Percentiles rank a stretch among this genome's conserved stretches.
Evolutionary conservation across 352 stramenopile species (phyloP).

Genomic region (Pythium aquatile): DNA sequence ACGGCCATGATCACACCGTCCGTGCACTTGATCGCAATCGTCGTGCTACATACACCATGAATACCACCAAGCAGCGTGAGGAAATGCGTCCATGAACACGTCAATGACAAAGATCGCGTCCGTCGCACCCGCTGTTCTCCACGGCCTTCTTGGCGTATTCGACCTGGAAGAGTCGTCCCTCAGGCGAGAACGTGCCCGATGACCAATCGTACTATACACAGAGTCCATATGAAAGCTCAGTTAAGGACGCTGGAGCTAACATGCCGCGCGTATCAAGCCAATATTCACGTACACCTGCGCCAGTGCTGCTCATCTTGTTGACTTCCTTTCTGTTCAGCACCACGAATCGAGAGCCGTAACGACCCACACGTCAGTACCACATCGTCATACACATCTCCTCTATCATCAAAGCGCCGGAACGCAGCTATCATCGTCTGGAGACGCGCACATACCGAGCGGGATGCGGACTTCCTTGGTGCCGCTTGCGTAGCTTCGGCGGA

Average conservation of each 20-base stretch:
- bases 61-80: not conserved
- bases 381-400: not conserved
- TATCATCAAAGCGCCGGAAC: not conserved
- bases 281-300: slow-evolving; percentile 50
- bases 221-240: not conserved
- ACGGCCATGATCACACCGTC: slow-evolving; percentile 98
- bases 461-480: slow-evolving; percentile 1
- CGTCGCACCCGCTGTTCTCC: slow-evolving; percentile 91
- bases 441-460: slow-evolving; percentile 1
- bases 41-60: slow-evolving; percentile 67
- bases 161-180: slow-evolving; percentile 99
- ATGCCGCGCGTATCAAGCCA: not conserved
- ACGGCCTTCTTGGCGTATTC: slow-evolving; percentile 99
- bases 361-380: slow-evolving; percentile 8
- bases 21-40: slow-evolving; percentile 96
- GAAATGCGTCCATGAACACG: not conserved
- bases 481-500: slow-evolving; percentile 12
- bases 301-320: slow-evolving; percentile 78
- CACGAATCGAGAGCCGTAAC: not conserved
- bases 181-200: slow-evolving; percentile 94
- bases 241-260: not conserved
- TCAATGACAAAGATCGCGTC: not conserved
- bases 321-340: slow-evolving; percentile 14
- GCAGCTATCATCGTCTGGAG: not conserved
- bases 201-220: slow-evolving; percentile 78